phyloP scores from a whole-genome alignment of 192 early-diverging fungal species.

The Coemansia furcata region DNA sequence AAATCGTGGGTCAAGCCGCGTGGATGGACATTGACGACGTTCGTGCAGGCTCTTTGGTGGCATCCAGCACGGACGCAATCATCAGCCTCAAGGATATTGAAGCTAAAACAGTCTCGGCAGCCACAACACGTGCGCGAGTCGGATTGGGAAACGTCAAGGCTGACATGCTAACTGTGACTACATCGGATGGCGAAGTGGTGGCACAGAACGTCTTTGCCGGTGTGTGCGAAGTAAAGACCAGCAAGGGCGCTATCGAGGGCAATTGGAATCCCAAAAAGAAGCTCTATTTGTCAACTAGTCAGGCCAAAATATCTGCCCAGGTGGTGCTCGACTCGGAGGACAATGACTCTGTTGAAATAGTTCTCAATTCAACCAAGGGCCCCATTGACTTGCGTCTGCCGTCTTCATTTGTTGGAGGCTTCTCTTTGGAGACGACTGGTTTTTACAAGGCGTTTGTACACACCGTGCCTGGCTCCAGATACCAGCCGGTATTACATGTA shows the following conservation, averaged over 20 bases:
- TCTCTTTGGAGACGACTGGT: slow-evolving; percentile 34
- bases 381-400: slow-evolving; percentile 36
- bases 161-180: slow-evolving; percentile 24
- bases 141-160: slow-evolving; percentile 47
- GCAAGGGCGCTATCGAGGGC: slow-evolving; percentile 41
- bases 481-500: slow-evolving; percentile 24
- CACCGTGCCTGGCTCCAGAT: slow-evolving; percentile 10
- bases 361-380: slow-evolving; percentile 25
- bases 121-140: slow-evolving; percentile 42
- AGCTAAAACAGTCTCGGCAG: slow-evolving; percentile 19
- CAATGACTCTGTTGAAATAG: slow-evolving; percentile 24
- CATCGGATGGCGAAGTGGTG: slow-evolving; percentile 33
- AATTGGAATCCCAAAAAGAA: slow-evolving; percentile 36
- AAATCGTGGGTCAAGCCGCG: slow-evolving; percentile 30
- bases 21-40: slow-evolving; percentile 55
- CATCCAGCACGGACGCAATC: slow-evolving; percentile 42
- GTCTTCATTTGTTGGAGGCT: slow-evolving; percentile 40
- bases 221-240: slow-evolving; percentile 25
- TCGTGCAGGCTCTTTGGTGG: slow-evolving; percentile 11
- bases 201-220: slow-evolving; percentile 20
- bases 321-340: slow-evolving; percentile 14
- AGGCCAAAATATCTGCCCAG: slow-evolving; percentile 36
- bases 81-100: slow-evolving; percentile 49
- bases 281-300: slow-evolving; percentile 37
- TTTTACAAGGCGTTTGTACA: slow-evolving; percentile 39